phyloP scores from a whole-genome alignment of 768 basidiomycete species.

The Boletus subparvulus region DNA sequence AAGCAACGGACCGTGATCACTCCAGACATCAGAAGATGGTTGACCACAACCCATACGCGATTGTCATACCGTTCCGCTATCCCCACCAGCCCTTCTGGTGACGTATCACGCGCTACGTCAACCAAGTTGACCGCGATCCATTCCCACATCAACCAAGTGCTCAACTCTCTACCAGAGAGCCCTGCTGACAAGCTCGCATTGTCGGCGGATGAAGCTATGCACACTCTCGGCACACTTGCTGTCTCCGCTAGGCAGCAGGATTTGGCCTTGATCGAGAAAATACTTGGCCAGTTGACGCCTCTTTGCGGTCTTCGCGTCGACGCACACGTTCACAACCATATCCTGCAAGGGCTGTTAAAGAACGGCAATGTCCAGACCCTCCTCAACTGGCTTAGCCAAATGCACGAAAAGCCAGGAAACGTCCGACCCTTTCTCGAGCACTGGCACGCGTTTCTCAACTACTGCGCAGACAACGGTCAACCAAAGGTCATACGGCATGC shows the following conservation, averaged over 20 bases:
- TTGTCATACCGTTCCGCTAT: background rate
- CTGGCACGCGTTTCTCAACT: constrained; percentile 54
- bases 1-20: constrained; percentile 9
- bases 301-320: constrained; percentile 48
- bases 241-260: constrained; percentile 53
- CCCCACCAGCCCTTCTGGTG: constrained; percentile 4
- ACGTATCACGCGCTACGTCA: constrained; percentile 11
- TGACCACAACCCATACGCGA: constrained; percentile 14
- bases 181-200: constrained; percentile 11
- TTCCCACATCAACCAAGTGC: constrained; percentile 23
- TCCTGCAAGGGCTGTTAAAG: constrained; percentile 49
- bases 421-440: constrained; percentile 49
- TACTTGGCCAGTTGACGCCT: constrained; percentile 49
- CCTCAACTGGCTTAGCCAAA: constrained; percentile 51
- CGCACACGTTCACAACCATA: constrained; percentile 46
- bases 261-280: constrained; percentile 51
- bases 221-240: constrained; percentile 46
- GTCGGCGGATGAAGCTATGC: constrained; percentile 33
- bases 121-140: constrained; percentile 23
- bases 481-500: constrained; percentile 25
- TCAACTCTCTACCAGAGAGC: constrained; percentile 19
- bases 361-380: constrained; percentile 45
- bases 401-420: constrained; percentile 49
- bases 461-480: constrained; percentile 32
- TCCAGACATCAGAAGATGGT: constrained; percentile 24